Evolutionary conservation across 1,139 yeast genomes (phyloP).

Genomic region (Keqinozyma sinolaborantium): DNA sequence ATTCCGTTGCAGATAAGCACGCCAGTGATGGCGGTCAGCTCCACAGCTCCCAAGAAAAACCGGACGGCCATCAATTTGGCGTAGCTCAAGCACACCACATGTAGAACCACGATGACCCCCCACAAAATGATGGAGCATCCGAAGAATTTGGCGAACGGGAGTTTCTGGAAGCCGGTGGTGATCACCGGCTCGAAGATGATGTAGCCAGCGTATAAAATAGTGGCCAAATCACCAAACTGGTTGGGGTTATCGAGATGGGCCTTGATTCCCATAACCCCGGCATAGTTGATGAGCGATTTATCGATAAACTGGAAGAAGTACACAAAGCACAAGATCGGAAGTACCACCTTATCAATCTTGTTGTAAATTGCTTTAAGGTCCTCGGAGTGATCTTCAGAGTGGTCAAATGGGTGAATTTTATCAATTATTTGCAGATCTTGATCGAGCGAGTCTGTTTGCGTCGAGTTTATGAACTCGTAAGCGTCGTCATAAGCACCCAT

Average conservation of each 20-base stretch:
- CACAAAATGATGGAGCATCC: conserved; percentile 34
- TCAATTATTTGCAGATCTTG: too few relatives aligned
- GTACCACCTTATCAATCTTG: conserved; percentile 26
- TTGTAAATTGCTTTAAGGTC: conserved; percentile 10
- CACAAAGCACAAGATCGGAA: conserved; percentile 33
- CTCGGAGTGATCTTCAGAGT: conserved; percentile 4
- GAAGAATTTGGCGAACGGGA: conserved; percentile 38
- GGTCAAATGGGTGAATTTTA: too few relatives aligned
- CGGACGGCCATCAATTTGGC: conserved; percentile 40
- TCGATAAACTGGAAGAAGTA: conserved; percentile 46
- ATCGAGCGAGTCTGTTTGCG: too few relatives aligned
- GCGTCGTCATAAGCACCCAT: conserved; percentile 13
- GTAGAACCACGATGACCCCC: conserved; percentile 38
- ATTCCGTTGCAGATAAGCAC: conserved; percentile 37
- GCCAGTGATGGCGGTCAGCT: conserved; percentile 45
- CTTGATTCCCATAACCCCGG: conserved; percentile 52
- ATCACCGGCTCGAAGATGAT: conserved; percentile 45
- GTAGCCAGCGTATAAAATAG: conserved; percentile 43
- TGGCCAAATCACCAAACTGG: conserved; percentile 40
- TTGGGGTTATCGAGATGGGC: conserved; percentile 24
- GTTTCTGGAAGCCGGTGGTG: conserved; percentile 32
- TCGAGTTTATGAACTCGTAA: conserved; percentile 10
- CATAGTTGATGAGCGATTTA: conserved; percentile 40
- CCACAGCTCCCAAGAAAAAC: conserved; percentile 37
- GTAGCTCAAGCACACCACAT: conserved; percentile 32